Conservation (phyloP, 1,139 yeast genomes). For the Wickerhamomyces sp. region DNA sequence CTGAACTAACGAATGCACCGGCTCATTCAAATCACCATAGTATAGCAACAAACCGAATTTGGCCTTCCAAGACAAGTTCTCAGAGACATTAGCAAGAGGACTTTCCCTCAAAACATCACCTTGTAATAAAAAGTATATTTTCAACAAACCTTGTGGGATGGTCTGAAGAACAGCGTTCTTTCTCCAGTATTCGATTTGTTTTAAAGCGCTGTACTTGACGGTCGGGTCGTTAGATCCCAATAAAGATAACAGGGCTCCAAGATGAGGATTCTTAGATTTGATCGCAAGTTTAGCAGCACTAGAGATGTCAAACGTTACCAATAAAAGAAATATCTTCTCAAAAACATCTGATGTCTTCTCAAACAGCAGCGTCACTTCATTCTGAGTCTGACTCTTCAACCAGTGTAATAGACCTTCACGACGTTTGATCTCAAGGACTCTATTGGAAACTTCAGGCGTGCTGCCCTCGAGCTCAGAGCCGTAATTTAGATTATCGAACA, state of each 20-base stretch:
- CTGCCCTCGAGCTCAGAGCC: conserved; percentile 21
- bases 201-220: conserved; percentile 48
- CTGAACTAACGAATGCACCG: conserved; percentile 33
- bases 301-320: conserved; percentile 54
- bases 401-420: conserved; percentile 48
- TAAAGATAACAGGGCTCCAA: conserved; percentile 65
- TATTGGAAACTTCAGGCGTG: conserved; percentile 25
- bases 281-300: conserved; percentile 61
- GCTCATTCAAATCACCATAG: conserved; percentile 48
- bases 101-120: conserved; percentile 41
- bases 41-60: conserved; percentile 53
- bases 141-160: conserved; percentile 50
- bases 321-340: conserved; percentile 45
- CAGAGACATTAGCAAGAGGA: conserved; percentile 30
- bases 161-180: conserved; percentile 32
- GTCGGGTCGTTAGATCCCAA: conserved; percentile 63
- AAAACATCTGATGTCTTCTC: conserved; percentile 30
- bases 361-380: conserved; percentile 36
- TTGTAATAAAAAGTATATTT: conserved; percentile 59
- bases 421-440: conserved; percentile 35
- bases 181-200: conserved; percentile 66
- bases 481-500: conserved; percentile 44
- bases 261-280: conserved; percentile 54
- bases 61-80: conserved; percentile 62
- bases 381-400: conserved; percentile 47